Percentiles rank a stretch among this genome's conserved stretches.
phyloP scores from a whole-genome alignment of 805 yeast genomes.

The Candida fluviatilis region DNA sequence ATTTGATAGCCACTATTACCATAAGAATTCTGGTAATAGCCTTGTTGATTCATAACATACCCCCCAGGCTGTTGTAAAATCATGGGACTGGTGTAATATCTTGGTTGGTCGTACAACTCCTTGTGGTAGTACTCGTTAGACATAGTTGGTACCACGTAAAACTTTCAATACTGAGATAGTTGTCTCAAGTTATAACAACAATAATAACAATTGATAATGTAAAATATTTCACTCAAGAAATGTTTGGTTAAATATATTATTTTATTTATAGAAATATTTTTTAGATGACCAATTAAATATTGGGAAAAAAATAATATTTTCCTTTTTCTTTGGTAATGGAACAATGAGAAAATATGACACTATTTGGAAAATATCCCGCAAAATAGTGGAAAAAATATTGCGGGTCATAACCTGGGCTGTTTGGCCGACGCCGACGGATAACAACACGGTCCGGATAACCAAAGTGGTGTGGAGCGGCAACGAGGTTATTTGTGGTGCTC shows the following conservation, averaged over 20 bases:
- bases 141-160: not conserved
- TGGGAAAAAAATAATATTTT: too few species aligned
- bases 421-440: too few species aligned
- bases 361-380: not conserved
- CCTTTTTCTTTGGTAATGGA: too few species aligned
- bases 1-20: slow-evolving; percentile 2
- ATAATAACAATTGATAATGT: not conserved
- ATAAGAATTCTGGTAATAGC: slow-evolving; percentile 2
- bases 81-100: slow-evolving; percentile 20
- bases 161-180: not conserved
- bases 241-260: not conserved
- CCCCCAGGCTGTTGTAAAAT: slow-evolving; percentile 19
- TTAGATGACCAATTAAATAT: slow-evolving; percentile 1
- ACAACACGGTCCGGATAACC: too few species aligned
- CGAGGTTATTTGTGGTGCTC: too few species aligned
- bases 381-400: not conserved
- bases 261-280: not conserved
- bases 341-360: too few species aligned
- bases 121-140: slow-evolving; percentile 4
- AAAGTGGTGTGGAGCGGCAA: too few species aligned
- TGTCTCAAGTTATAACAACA: not conserved
- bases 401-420: too few species aligned
- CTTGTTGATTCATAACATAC: slow-evolving; percentile 12
- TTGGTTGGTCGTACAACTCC: slow-evolving; percentile 12
- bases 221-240: too few species aligned